Percentiles rank a stretch among this genome's conserved stretches.
phyloP scores from a whole-genome alignment of 495 filamentous ascomycete species.

The Pyrenula massariospora region DNA sequence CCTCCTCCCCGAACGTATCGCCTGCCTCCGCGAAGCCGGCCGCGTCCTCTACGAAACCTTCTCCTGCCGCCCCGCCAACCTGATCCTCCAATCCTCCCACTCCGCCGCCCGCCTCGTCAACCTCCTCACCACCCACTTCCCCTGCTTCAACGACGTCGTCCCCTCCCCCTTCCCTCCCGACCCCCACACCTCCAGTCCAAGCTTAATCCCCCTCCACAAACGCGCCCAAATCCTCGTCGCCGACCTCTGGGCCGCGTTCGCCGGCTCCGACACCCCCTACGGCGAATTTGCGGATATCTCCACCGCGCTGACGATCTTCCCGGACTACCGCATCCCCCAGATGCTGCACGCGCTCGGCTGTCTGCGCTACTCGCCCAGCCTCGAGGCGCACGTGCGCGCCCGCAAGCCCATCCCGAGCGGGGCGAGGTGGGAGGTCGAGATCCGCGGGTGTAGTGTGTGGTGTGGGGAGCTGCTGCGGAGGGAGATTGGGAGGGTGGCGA shows the following conservation, averaged over 20 bases:
- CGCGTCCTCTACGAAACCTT: slow-evolving; percentile 73
- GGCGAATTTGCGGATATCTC: slow-evolving; percentile 87
- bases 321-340: slow-evolving; percentile 94
- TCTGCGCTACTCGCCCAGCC: slow-evolving; percentile 66
- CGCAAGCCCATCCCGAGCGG: slow-evolving; percentile 56
- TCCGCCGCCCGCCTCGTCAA: slow-evolving; percentile 82
- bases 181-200: slow-evolving; percentile 46
- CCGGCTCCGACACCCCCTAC: slow-evolving; percentile 54
- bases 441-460: slow-evolving; percentile 87
- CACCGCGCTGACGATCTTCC: slow-evolving; percentile 88
- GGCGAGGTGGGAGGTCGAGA: slow-evolving; percentile 72
- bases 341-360: slow-evolving; percentile 79
- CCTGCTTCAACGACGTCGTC: slow-evolving; percentile 67
- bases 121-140: slow-evolving; percentile 63
- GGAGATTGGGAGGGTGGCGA: slow-evolving; percentile 50
- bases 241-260: slow-evolving; percentile 90
- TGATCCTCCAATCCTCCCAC: slow-evolving; percentile 60
- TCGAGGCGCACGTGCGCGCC: slow-evolving; percentile 55
- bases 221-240: slow-evolving; percentile 92
- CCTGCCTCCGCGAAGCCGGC: slow-evolving; percentile 76
- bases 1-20: slow-evolving; percentile 63
- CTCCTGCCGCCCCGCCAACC: slow-evolving; percentile 59
- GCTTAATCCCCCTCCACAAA: slow-evolving; percentile 75
- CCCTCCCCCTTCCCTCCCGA: neutral
- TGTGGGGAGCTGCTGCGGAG: slow-evolving; percentile 77